These are phyloP conservation scores for Kitagawia praeruptora DNA, from an alignment of 129 eudicot species.

Conservation along the genomic window DNA sequence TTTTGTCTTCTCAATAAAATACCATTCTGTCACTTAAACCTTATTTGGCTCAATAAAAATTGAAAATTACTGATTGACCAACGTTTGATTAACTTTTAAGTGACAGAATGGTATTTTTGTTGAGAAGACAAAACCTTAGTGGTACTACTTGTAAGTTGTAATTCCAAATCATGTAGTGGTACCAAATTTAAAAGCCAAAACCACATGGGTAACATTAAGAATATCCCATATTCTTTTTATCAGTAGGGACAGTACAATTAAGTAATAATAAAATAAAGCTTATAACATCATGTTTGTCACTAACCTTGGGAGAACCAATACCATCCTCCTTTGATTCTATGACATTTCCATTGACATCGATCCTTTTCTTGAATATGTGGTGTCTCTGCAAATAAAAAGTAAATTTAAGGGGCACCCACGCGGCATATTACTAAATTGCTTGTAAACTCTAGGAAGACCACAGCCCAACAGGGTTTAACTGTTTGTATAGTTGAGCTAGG, in stretches of 20 bases:
- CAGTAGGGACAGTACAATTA: background rate
- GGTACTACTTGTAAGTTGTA: background rate
- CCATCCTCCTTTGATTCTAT: slow-evolving; percentile 69
- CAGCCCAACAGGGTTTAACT: background rate
- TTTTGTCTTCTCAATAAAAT: too few relatives aligned
- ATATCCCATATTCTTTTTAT: background rate
- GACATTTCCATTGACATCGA: slow-evolving; percentile 63
- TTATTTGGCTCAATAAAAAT: too few relatives aligned
- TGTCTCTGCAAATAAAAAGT: slow-evolving; percentile 61
- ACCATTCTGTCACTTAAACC: too few relatives aligned
- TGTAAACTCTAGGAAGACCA: background rate
- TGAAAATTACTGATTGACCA: too few relatives aligned
- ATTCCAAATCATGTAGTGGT: too few relatives aligned
- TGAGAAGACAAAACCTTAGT: background rate
- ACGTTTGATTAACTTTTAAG: too few relatives aligned
- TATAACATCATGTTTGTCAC: slow-evolving; percentile 9
- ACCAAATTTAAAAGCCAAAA: too few relatives aligned
- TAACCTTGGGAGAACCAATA: slow-evolving; percentile 68
- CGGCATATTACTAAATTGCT: background rate
- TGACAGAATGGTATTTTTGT: too few relatives aligned
- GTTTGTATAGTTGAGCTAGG: background rate
- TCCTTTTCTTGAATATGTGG: slow-evolving; percentile 64
- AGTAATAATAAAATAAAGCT: background rate
- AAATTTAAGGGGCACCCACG: background rate
- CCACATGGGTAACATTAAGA: too few relatives aligned